Evolutionary conservation across 108 stramenopile species (phyloP).

Genomic region (Cyclotella atomus): DNA sequence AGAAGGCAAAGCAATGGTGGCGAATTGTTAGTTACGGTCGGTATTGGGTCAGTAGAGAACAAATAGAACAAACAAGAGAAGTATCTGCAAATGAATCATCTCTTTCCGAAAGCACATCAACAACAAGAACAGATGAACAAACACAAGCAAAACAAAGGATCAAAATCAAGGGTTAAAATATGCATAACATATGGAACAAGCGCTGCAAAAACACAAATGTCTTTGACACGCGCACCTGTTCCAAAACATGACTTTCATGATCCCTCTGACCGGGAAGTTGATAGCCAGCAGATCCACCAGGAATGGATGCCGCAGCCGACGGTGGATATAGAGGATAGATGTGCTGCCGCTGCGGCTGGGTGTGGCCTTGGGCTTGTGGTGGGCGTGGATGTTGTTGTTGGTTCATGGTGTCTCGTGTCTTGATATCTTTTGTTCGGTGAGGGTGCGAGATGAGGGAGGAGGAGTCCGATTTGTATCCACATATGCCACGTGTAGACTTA

Average conservation of each 20-base stretch:
- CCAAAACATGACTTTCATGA: constrained; percentile 7
- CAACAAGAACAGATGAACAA: no score
- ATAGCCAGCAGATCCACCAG: not conserved
- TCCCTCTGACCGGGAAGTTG: not conserved
- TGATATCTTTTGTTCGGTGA: no score
- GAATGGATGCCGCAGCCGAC: not conserved
- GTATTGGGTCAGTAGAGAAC: no score
- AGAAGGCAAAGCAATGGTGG: not conserved
- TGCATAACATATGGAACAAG: no score
- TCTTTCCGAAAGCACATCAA: no score
- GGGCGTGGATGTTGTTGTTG: not conserved
- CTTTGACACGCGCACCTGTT: not conserved
- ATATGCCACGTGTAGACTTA: no score
- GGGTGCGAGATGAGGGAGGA: no score
- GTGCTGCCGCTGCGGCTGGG: not conserved
- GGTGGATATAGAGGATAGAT: not conserved
- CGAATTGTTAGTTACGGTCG: no score
- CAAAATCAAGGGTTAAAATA: no score
- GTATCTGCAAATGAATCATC: not conserved
- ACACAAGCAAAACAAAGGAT: no score
- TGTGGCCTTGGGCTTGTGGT: not conserved
- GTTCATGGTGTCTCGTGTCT: not conserved
- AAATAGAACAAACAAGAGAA: not conserved
- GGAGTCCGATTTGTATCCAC: no score
- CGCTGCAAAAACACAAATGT: no score